Evolutionary conservation across 148 eudicot genomes (phyloP).

Genomic region (Arctostaphylos glauca): DNA sequence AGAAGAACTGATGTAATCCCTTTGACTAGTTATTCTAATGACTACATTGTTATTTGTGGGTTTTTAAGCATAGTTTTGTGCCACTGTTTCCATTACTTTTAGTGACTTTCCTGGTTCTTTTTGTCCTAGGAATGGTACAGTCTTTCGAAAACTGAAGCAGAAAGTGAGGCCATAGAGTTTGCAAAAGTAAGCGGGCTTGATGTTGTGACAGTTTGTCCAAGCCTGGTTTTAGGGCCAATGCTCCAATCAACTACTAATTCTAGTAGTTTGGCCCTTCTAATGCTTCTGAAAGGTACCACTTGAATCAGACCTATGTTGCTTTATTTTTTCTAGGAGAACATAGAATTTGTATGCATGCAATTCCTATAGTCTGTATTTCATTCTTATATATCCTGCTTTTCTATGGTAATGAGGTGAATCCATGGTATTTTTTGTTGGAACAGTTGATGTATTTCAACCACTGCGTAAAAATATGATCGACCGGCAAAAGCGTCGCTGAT

Average conservation of each 20-base stretch:
- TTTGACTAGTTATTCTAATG: background rate
- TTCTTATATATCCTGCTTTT: too few species aligned
- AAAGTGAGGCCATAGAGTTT: conserved; percentile 64
- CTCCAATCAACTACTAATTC: conserved; percentile 58
- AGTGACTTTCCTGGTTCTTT: conserved; percentile 9
- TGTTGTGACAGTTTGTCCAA: conserved; percentile 64
- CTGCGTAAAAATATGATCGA: too few species aligned
- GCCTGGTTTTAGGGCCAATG: conserved; percentile 66
- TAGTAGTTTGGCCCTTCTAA: conserved; percentile 67
- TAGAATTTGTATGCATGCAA: background rate
- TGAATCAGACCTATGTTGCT: conserved; percentile 5
- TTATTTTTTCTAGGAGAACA: background rate
- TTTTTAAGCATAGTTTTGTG: background rate
- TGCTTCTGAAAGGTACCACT: conserved; percentile 67
- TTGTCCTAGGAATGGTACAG: conserved; percentile 75
- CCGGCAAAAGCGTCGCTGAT: too few species aligned
- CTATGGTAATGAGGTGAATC: too few species aligned
- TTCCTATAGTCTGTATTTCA: too few species aligned
- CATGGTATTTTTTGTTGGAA: too few species aligned
- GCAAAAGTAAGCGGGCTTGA: conserved; percentile 61
- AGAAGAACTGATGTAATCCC: conserved; percentile 36
- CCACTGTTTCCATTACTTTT: background rate
- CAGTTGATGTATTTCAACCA: too few species aligned
- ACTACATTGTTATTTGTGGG: background rate
- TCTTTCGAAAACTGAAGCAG: conserved; percentile 74